Evolutionary conservation across 2,329 filamentous ascomycete species (phyloP).

Genomic region (Colletotrichum plurivorum): DNA sequence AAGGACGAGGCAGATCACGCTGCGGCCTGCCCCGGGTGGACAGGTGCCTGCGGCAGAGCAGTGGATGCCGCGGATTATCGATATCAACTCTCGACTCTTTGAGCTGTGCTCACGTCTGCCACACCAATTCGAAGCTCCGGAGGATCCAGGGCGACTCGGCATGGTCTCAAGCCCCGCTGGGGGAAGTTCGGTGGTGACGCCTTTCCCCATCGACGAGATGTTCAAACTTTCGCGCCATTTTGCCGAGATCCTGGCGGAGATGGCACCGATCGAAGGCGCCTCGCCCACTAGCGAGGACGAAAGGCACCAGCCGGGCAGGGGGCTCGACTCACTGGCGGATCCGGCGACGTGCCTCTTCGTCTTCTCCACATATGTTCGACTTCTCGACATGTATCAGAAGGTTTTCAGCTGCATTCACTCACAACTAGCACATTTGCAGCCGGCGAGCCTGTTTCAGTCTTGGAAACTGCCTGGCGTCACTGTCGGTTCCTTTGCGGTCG

Average conservation of each 20-base stretch:
- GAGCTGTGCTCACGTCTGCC: conserved; percentile 54
- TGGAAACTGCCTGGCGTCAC: conserved; percentile 59
- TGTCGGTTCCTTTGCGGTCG: conserved; percentile 56
- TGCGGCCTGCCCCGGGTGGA: conserved; percentile 41
- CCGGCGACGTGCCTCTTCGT: conserved; percentile 56
- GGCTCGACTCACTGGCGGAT: conserved; percentile 45
- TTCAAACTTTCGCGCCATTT: conserved; percentile 56
- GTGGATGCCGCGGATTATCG: conserved; percentile 57
- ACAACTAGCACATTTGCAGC: conserved; percentile 49
- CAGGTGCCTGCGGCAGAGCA: conserved; percentile 45
- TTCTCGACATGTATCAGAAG: conserved; percentile 58
- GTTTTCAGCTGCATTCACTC: conserved; percentile 54
- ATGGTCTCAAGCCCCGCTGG: conserved; percentile 42
- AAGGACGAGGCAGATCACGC: conserved; percentile 50
- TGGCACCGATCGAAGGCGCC: conserved; percentile 32
- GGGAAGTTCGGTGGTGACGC: conserved; percentile 43
- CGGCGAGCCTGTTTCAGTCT: conserved; percentile 48
- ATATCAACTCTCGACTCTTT: conserved; percentile 55
- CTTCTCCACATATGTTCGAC: conserved; percentile 54
- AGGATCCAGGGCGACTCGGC: conserved; percentile 18
- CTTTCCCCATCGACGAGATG: conserved; percentile 58
- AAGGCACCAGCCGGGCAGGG: conserved; percentile 22
- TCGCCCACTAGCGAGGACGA: conserved; percentile 32
- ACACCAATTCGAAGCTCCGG: conserved; percentile 44
- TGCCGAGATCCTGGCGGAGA: conserved; percentile 51